Percentiles rank a stretch among this genome's conserved stretches.
Evolutionary conservation across 257 asterid species (phyloP).

Genomic region (Cinchona pubescens): DNA sequence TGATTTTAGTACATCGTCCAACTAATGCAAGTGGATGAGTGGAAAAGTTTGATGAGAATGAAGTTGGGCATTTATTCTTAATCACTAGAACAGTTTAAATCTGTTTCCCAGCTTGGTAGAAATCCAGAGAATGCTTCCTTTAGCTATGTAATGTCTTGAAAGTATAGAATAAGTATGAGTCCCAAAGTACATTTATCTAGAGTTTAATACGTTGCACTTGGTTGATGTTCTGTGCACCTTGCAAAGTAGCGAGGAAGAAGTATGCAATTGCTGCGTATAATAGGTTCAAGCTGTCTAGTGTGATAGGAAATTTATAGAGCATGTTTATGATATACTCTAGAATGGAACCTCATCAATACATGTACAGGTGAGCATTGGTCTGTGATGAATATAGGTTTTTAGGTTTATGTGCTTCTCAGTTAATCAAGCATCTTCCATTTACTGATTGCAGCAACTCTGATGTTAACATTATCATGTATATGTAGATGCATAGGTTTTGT

Average conservation of each 20-base stretch:
- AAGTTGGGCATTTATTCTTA: neutral
- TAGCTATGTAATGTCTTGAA: neutral
- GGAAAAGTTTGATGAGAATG: neutral
- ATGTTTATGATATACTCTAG: neutral
- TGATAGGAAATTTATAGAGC: neutral
- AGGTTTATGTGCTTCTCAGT: neutral
- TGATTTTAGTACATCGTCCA: neutral
- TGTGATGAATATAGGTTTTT: neutral
- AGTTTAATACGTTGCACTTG: neutral
- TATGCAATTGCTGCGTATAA: neutral
- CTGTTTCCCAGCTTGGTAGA: neutral
- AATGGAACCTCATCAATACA: too few relatives aligned
- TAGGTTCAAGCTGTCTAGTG: neutral
- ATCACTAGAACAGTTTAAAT: neutral
- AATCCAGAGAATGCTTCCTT: neutral
- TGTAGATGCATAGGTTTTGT: neutral
- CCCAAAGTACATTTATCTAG: neutral
- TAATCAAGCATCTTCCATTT: neutral
- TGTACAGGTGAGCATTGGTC: neutral
- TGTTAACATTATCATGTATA: neutral
- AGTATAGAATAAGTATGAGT: neutral
- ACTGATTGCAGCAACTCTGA: neutral
- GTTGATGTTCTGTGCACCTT: neutral
- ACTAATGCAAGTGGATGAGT: neutral
- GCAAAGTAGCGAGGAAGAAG: neutral